Conservation (phyloP, 164 flowering plant species). For the Sedum album region DNA sequence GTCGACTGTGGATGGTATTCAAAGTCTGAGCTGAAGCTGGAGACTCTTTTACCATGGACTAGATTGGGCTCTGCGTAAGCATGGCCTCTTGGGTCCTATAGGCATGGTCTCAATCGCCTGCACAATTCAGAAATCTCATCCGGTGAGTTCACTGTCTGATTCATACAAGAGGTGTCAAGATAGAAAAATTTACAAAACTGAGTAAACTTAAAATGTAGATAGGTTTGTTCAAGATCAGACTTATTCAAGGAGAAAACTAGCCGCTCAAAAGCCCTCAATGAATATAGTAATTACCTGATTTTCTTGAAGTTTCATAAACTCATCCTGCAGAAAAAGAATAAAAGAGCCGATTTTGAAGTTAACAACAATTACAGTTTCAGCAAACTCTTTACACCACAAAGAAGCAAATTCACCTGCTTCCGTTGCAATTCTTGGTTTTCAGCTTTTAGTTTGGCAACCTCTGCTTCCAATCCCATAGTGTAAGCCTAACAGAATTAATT, state of each 20-base stretch:
- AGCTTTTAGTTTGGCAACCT: conserved; percentile 79
- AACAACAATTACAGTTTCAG: background rate
- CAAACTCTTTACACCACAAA: background rate
- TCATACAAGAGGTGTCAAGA: background rate
- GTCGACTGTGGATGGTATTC: background rate
- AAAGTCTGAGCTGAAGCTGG: background rate
- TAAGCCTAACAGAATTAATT: conserved; percentile 47
- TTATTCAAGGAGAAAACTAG: background rate
- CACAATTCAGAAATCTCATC: background rate
- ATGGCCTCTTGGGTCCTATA: conserved; percentile 32
- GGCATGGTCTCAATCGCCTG: conserved; percentile 62
- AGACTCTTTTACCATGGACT: conserved; percentile 51
- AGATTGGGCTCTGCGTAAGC: conserved; percentile 62
- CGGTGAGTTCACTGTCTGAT: background rate
- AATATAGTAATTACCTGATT: conserved; percentile 45
- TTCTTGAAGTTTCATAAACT: conserved; percentile 62
- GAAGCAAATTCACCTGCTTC: conserved; percentile 55
- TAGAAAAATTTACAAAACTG: background rate
- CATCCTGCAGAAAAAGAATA: conserved; percentile 35
- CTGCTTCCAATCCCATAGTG: conserved; percentile 88
- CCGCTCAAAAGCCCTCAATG: no score
- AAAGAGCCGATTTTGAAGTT: background rate
- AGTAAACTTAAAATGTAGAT: background rate
- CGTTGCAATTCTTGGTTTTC: conserved; percentile 60
- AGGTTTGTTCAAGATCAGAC: background rate